Conservation (phyloP, 179 eudicot species). For the Dionaea muscipula region DNA sequence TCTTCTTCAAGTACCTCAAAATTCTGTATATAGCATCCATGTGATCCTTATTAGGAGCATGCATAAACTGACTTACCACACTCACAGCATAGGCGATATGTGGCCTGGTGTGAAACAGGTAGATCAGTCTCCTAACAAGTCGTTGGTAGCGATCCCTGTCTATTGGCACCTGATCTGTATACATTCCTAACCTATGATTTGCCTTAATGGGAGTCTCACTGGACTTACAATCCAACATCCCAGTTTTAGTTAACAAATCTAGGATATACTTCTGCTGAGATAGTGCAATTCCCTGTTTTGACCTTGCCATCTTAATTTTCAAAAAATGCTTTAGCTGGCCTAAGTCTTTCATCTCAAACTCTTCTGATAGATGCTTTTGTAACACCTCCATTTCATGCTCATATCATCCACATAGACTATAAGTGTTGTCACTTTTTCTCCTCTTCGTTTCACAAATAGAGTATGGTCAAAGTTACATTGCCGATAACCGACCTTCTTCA, state of each 20-base stretch:
- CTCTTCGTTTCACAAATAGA: neutral
- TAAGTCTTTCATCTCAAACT: neutral
- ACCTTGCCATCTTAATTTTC: neutral
- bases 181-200: neutral
- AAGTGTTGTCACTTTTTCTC: neutral
- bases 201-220: neutral
- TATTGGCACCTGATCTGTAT: neutral
- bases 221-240: neutral
- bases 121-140: neutral
- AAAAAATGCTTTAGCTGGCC: neutral
- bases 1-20: neutral
- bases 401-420: conserved; percentile 2
- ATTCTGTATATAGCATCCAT: neutral
- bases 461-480: neutral
- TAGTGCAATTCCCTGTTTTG: neutral
- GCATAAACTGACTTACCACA: neutral
- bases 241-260: neutral
- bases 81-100: conserved; percentile 1
- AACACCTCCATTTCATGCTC: neutral
- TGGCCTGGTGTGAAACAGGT: neutral
- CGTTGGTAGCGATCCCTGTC: neutral
- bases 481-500: neutral
- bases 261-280: neutral
- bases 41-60: neutral
- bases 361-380: neutral